These are phyloP conservation scores for Hypomontagnella submonticulosa DNA, from an alignment of 495 filamentous ascomycete species.

Conservation along the genomic window DNA sequence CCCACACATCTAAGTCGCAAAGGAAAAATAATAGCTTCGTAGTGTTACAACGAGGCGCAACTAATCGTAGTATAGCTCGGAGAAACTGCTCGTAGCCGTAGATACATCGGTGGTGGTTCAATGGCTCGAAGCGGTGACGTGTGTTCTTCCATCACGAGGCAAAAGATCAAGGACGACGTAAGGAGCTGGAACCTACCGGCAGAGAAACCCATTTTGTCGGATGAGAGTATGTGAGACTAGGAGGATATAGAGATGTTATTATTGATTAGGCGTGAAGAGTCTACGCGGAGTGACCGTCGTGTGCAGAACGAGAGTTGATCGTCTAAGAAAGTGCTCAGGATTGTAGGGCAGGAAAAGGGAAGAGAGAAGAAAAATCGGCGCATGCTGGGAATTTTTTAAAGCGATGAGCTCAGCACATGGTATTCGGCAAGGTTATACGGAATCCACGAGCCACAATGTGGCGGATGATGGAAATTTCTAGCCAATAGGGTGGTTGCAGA, in stretches of 20 bases:
- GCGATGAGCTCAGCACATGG: slow-evolving; percentile 47
- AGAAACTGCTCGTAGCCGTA: slow-evolving; percentile 25
- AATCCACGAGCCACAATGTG: slow-evolving; percentile 41
- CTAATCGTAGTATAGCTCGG: slow-evolving; percentile 31
- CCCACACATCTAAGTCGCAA: slow-evolving; percentile 10
- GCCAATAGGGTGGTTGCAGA: slow-evolving; percentile 39
- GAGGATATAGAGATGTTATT: slow-evolving; percentile 26
- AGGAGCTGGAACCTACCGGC: slow-evolving; percentile 52
- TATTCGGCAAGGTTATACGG: slow-evolving; percentile 34
- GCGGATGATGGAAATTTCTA: slow-evolving; percentile 16
- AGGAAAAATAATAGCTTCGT: not conserved
- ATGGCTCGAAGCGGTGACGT: slow-evolving; percentile 44
- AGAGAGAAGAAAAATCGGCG: slow-evolving; percentile 47
- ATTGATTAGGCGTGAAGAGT: slow-evolving; percentile 24
- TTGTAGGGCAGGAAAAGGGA: slow-evolving; percentile 40
- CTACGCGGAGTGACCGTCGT: slow-evolving; percentile 42
- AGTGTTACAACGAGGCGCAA: slow-evolving; percentile 7
- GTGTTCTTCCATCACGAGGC: slow-evolving; percentile 24
- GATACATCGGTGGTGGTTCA: slow-evolving; percentile 34
- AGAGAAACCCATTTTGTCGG: slow-evolving; percentile 58
- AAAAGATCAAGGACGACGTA: slow-evolving; percentile 20
- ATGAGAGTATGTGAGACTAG: slow-evolving; percentile 21
- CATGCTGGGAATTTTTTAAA: slow-evolving; percentile 53
- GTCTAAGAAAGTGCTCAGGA: slow-evolving; percentile 54
- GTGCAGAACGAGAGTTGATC: slow-evolving; percentile 56